phyloP scores from a whole-genome alignment of 2,329 filamentous ascomycete genomes.

The Thielaviopsis ethacetica region DNA sequence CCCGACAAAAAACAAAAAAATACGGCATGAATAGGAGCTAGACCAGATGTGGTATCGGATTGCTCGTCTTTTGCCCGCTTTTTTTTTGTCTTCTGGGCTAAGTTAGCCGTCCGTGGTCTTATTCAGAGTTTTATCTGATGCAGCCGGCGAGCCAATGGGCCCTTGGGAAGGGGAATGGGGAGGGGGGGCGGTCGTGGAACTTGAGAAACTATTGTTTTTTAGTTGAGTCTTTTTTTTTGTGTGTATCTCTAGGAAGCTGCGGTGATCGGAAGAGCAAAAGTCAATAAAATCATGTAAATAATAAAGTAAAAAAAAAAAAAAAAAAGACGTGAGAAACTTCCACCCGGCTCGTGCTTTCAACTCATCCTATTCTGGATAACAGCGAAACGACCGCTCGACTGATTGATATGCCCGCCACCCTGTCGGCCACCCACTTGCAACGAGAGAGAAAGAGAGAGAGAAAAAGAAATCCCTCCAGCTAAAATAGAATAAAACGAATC shows the following conservation, averaged over 20 bases:
- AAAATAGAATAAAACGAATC: not conserved
- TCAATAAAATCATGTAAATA: not conserved
- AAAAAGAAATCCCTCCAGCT: not conserved
- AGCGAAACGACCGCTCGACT: constrained; percentile 1
- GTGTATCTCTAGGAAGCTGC: too few relatives aligned
- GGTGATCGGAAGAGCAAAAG: not conserved
- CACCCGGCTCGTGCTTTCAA: not conserved
- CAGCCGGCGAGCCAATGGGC: not conserved
- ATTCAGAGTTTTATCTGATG: not conserved
- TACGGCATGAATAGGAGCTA: not conserved
- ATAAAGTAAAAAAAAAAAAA: not conserved
- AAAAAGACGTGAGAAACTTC: too few relatives aligned
- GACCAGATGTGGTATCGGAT: not conserved
- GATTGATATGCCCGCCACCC: constrained; percentile 4
- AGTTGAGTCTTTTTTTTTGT: too few relatives aligned
- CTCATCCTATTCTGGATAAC: not conserved
- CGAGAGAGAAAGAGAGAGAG: too few relatives aligned
- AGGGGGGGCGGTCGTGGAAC: too few relatives aligned
- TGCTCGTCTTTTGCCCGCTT: not conserved
- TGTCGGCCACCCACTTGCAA: not conserved
- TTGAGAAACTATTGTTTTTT: too few relatives aligned
- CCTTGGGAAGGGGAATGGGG: too few relatives aligned
- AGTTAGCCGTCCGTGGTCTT: not conserved
- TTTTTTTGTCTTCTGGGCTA: not conserved
- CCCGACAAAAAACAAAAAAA: not conserved